Evolutionary conservation across 169 alveolate genomes (phyloP).

Genomic region (Plasmodium gallinaceum): DNA sequence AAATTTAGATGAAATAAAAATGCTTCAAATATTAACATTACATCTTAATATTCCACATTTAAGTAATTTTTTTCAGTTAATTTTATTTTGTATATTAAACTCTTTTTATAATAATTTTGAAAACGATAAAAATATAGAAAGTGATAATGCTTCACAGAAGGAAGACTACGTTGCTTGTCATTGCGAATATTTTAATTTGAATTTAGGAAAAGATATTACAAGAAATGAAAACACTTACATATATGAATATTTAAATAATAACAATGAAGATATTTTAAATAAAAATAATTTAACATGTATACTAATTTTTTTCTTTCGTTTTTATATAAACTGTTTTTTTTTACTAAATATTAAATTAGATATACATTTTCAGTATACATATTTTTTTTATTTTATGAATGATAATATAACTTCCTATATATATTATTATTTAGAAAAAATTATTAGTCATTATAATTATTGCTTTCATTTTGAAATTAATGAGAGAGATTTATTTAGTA

Average conservation of each 20-base stretch:
- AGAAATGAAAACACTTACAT: constrained; percentile 29
- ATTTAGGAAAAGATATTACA: constrained; percentile 29
- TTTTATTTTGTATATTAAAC: constrained; percentile 60
- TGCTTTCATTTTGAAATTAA: constrained; percentile 23
- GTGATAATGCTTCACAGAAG: background rate
- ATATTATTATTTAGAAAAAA: constrained; percentile 30
- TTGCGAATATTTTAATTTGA: constrained; percentile 39
- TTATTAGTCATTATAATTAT: constrained; percentile 5
- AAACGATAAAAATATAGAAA: background rate
- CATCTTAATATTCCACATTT: constrained; percentile 63
- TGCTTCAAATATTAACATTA: constrained; percentile 46
- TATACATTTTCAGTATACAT: constrained; percentile 36
- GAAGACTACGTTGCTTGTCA: background rate
- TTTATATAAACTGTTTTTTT: constrained; percentile 62
- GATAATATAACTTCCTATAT: background rate
- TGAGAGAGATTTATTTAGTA: constrained; percentile 1
- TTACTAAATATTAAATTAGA: constrained; percentile 49
- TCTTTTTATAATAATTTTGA: constrained; percentile 19
- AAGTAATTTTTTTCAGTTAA: constrained; percentile 32
- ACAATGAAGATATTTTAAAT: background rate
- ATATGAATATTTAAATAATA: constrained; percentile 6
- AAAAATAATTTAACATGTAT: background rate
- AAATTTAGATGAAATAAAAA: constrained; percentile 36
- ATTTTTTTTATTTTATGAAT: constrained; percentile 44
- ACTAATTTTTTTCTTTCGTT: constrained; percentile 37